Evolutionary conservation across 352 stramenopile species (phyloP), one percentile per base, ranked within the genome.

Genomic region (Blastocystis hominis): DNA sequence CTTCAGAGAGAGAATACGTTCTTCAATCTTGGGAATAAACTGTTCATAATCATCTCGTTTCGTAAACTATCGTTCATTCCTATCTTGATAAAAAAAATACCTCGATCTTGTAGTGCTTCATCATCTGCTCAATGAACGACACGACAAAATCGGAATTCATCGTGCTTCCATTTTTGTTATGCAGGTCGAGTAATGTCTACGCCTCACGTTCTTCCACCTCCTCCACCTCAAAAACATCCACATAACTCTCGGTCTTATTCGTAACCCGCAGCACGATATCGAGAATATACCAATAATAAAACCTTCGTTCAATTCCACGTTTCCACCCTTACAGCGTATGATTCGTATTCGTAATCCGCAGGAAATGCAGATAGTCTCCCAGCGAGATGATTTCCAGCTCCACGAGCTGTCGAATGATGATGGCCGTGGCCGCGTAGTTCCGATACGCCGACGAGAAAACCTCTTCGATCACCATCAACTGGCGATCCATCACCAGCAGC

Each of bases 231-330:
- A 84, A 34, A 3, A 84, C 3, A 44, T 84, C 72, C 36, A 68
- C 50, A 64, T 68, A 84, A 68, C 62, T 53, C 30, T 50, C 42
- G 5, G 53, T 66, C 34, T 64, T 24, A 30, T 56, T 46, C 20
- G 44, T 84, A 1, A 24, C 34, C 9, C 13, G 13, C 50, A 84
- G 56, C 46, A 84, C 36, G 10, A 61, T 42, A 46, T 84, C 72
- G 30, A 84, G 53, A 84, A 84, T 84, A 5, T 15, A 68, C 72
- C 72, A 84, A 64, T 84, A 84, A 64, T 84, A 84, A 15, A 61
- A 77, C n/a, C 66, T 77, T 56, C 13, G n/a, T 59, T 47, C 4
- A 40, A 77, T 55, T 40, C 10, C 3, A 30, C 24, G 3, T 55
- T 5, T 0, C 44, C 10, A 24, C 46, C 10, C 4, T 15, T 44